Evolutionary conservation across 2,329 filamentous ascomycete species (phyloP), one percentile per base, ranked within the genome.

Genomic region (Xylariaceae sp.): DNA sequence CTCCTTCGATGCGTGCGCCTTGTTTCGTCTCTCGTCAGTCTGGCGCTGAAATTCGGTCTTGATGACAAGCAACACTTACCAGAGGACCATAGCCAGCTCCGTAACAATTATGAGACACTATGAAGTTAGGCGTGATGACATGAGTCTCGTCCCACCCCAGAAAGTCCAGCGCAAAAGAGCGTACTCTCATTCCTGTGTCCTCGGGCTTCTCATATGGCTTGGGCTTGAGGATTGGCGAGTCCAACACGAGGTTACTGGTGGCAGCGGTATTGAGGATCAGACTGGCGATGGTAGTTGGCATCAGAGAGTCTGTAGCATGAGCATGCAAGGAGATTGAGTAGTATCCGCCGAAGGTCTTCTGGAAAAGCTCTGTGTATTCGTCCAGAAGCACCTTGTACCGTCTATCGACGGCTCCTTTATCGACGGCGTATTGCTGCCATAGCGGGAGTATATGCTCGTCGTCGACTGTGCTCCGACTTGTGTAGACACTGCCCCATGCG

Each of bases 351-450:
- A 62, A 62, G 17, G 58, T 55, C 1, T 46, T 51, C 14, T 50
- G 50, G 22, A 62, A 62, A 6, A 53, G 39, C 9, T 49, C 44
- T 17, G 54, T 59, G 18, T 59, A 62, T n/a, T 55, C 48, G 14
- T 49, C 32, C 2, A 61, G 47, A 19, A 62, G 48, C 19, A 51
- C 40, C 2, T 52, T 48, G 30, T 62, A 61, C 4, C 55, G 55
- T 10, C 55, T 54, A 12, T 62, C 59, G 11, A 61, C 51, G 6
- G 39, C 53, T 10, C 50, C 40, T 10, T 56, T 57, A 11, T 61
- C 55, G 31, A 49, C 52, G 7, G 59, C 49, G 39, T 58, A 61
- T n/a, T 61, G 48, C 22, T 52, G 46, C 60, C 60, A 62, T 14
- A 62, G 31, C 1, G 56, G 53, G 12, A 59, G 53, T 0, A 48